These are phyloP conservation scores for Tephrocybe rancida DNA, from an alignment of 768 basidiomycete species.

Conservation along the genomic window DNA sequence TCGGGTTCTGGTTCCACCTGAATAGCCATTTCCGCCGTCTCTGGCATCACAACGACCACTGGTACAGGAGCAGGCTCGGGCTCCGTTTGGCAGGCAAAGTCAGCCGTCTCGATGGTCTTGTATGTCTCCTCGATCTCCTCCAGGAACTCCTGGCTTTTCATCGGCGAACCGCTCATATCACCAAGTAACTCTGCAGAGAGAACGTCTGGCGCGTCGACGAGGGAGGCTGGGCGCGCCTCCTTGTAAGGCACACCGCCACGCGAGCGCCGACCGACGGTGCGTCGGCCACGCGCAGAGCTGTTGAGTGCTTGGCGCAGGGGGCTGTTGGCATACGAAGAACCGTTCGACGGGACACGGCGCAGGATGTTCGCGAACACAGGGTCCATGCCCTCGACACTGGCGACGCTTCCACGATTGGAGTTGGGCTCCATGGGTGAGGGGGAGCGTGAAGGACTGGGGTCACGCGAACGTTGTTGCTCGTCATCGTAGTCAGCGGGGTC, in stretches of 20 bases:
- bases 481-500: conserved; percentile 26
- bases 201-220: conserved; percentile 74
- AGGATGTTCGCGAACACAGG: conserved; percentile 83
- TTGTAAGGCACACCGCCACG: conserved; percentile 73
- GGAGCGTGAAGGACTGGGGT: conserved; percentile 27
- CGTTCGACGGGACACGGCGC: conserved; percentile 53
- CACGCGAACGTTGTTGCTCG: conserved; percentile 18
- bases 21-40: conserved; percentile 40
- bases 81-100: conserved; percentile 72
- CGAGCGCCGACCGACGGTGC: conserved; percentile 51
- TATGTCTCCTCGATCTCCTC: conserved; percentile 40
- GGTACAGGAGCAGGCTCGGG: conserved; percentile 30
- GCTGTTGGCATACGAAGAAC: conserved; percentile 49
- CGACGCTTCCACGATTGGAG: conserved; percentile 72
- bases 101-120: conserved; percentile 50
- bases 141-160: conserved; percentile 38
- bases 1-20: conserved; percentile 36
- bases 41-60: conserved; percentile 29
- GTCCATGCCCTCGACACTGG: conserved; percentile 86
- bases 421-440: conserved; percentile 39
- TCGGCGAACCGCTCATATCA: conserved; percentile 41
- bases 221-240: conserved; percentile 68
- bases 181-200: conserved; percentile 65
- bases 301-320: conserved; percentile 64
- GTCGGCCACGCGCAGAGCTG: conserved; percentile 46